phyloP scores from a whole-genome alignment of 495 filamentous ascomycete species.

The Physcia stellaris region DNA sequence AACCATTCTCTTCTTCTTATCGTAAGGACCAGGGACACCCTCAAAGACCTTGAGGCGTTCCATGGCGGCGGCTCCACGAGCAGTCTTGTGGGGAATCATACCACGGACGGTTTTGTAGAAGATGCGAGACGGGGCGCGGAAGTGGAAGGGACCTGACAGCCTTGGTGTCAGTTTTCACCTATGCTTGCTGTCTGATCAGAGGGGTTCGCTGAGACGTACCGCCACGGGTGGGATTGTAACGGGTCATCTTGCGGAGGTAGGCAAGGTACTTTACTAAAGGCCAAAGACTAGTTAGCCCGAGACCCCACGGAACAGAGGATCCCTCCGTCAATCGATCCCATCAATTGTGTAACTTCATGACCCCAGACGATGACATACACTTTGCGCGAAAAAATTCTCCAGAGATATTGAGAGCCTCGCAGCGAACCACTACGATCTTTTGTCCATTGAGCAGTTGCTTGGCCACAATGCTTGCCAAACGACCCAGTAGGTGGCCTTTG shows the following conservation, averaged over 20 bases:
- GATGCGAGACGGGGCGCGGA: slow-evolving; percentile 95
- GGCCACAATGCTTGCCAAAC: slow-evolving; percentile 94
- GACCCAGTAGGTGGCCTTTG: slow-evolving; percentile 99
- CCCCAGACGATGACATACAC: slow-evolving; percentile 63
- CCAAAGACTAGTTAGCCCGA: too few relatives aligned
- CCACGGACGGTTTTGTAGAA: slow-evolving; percentile 99
- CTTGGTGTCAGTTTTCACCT: slow-evolving; percentile 24
- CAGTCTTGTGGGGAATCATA: slow-evolving; percentile 99
- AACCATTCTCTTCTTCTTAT: slow-evolving; percentile 98
- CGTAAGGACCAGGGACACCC: slow-evolving; percentile 96
- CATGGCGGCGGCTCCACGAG: slow-evolving; percentile 88
- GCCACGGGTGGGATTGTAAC: slow-evolving; percentile 97
- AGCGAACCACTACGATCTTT: slow-evolving; percentile 98
- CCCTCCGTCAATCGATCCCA: neutral
- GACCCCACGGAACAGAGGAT: too few relatives aligned
- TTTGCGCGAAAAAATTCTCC: slow-evolving; percentile 99
- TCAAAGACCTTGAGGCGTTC: slow-evolving; percentile 99
- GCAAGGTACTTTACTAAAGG: slow-evolving; percentile 95
- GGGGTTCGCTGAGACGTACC: slow-evolving; percentile 39
- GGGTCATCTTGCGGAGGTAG: slow-evolving; percentile 98
- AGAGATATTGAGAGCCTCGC: slow-evolving; percentile 98
- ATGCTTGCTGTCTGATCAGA: neutral
- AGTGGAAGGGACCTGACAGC: slow-evolving; percentile 84
- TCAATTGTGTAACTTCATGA: neutral
- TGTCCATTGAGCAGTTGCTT: slow-evolving; percentile 99